Evolutionary conservation across 164 flowering plant species (phyloP), one percentile per base, ranked within the genome.

Genomic region (Vitis cinerea): DNA sequence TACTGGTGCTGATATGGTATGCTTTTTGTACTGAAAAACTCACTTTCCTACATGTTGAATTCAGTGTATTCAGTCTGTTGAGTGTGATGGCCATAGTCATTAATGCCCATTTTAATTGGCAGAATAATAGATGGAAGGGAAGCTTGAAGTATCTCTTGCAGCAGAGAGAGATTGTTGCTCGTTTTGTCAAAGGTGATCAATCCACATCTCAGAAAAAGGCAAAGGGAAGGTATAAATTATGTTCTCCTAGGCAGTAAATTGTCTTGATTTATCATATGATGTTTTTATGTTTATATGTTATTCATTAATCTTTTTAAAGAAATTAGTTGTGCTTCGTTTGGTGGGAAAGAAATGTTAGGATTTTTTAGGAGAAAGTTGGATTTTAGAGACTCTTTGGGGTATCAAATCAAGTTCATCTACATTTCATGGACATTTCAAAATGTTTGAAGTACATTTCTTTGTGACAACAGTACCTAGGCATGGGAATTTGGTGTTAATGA

Each of bases 161-260:
- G 84, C 99, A 95, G 69, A 93, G 98, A 0, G 97, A 95, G 81
- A 79, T 91, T 59, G 91, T 95, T 85, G 87, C 99, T 23, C 99
- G 93, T 82, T 95, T 93, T 87, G 97, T 98, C 7, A 91, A 90
- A 82, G 92, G 96, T 23, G 86, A 79, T 53, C 87, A 84, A 59
- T 78, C 98, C 77, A 68, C 85, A 31, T 72, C 90, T 12, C 86
- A 80, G 69, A 93, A 86, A 80, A 95, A 89, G 81, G 78, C 67
- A 9, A 93, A 79, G 74, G 98, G 97, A 80, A 93, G 93, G 99
- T 95, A 82, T 57, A 58, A 50, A 10, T 64, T 11, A 23, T 66
- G 53, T 47, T 68, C 13, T 50, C 59, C 7, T 29, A 5, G 8
- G 5, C 8, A 3, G 44, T 55, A 9, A 16, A 37, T 37, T 37